These are phyloP conservation scores for Begonia masoniana DNA, from an alignment of 306 rosid genomes.

Conservation along the genomic window DNA sequence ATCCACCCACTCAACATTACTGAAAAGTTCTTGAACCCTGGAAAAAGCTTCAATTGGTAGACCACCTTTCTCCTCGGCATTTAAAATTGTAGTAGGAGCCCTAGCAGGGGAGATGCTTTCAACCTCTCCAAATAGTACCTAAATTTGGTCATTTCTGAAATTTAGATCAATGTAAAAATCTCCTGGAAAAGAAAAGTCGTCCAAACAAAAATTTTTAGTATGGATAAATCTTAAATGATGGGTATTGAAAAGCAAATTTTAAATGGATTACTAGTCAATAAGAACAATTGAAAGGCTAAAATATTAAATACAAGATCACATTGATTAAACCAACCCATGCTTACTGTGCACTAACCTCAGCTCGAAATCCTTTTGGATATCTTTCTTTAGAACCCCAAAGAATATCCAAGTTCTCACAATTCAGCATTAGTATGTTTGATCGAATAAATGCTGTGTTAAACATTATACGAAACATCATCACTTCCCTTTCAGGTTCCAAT, in stretches of 20 bases:
- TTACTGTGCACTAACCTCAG: constrained; percentile 50
- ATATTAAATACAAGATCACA: constrained; percentile 1
- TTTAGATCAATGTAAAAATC: background rate
- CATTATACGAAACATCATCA: constrained; percentile 96
- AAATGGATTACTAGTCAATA: background rate
- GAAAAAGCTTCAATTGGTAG: constrained; percentile 95
- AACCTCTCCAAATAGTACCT: constrained; percentile 95
- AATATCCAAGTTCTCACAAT: constrained; percentile 79
- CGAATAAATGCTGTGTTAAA: constrained; percentile 91
- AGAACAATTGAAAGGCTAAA: background rate
- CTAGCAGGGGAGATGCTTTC: constrained; percentile 68
- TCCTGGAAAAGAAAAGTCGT: background rate
- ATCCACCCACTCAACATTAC: constrained; percentile 83
- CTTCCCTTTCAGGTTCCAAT: constrained; percentile 81
- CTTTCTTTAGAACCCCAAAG: constrained; percentile 93
- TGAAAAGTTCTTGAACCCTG: constrained; percentile 91
- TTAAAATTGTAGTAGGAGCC: constrained; percentile 61
- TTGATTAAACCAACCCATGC: too few relatives aligned
- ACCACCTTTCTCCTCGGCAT: constrained; percentile 95
- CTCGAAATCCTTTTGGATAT: constrained; percentile 80
- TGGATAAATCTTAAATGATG: background rate
- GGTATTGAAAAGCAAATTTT: background rate
- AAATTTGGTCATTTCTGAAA: constrained; percentile 7
- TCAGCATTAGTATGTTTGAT: constrained; percentile 80
- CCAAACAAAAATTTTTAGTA: background rate